A percentile compares a stretch with the other conserved stretches of the same genome.
Evolutionary conservation across 1,284 basidiomycete species (phyloP).

Genomic region (Malassezia nana): DNA sequence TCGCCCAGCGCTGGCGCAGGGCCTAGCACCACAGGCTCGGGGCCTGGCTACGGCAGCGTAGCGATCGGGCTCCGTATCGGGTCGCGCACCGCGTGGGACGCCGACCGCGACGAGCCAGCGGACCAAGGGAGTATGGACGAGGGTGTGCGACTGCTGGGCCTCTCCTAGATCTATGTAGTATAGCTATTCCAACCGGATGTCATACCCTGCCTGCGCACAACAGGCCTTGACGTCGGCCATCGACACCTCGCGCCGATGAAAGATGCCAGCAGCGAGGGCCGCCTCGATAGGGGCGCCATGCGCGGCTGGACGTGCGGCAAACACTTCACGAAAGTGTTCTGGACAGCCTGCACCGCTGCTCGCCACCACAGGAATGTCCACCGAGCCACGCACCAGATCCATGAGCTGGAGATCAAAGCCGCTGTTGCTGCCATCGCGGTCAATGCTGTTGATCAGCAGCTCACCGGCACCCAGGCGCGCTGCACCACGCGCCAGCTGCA

Average conservation of each 20-base stretch:
- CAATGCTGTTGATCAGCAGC: slow-evolving; percentile 89
- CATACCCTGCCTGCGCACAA: slow-evolving; percentile 33
- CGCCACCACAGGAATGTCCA: slow-evolving; percentile 85
- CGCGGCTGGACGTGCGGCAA: slow-evolving; percentile 12
- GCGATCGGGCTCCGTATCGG: slow-evolving; percentile 18
- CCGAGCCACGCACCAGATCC: slow-evolving; percentile 59
- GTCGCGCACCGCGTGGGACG: background rate
- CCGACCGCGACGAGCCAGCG: slow-evolving; percentile 21
- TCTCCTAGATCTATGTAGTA: slow-evolving; percentile 3
- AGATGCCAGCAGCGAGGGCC: slow-evolving; percentile 91
- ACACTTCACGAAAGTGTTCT: slow-evolving; percentile 73
- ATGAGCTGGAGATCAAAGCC: slow-evolving; percentile 87
- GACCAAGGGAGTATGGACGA: slow-evolving; percentile 23
- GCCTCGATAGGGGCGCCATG: slow-evolving; percentile 61
- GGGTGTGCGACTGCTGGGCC: slow-evolving; percentile 20
- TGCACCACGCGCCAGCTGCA: slow-evolving; percentile 79
- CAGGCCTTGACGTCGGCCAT: slow-evolving; percentile 51
- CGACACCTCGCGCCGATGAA: slow-evolving; percentile 78
- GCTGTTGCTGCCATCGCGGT: slow-evolving; percentile 82
- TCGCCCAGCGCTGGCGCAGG: slow-evolving; percentile 2
- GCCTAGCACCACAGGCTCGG: slow-evolving; percentile 4
- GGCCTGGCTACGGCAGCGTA: slow-evolving; percentile 16
- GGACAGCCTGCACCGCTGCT: slow-evolving; percentile 74
- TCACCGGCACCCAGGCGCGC: slow-evolving; percentile 88
- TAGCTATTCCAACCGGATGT: slow-evolving; percentile 26